These are phyloP conservation scores for Apiospora aurea DNA, from an alignment of 2,329 filamentous ascomycete species.

Conservation along the genomic window DNA sequence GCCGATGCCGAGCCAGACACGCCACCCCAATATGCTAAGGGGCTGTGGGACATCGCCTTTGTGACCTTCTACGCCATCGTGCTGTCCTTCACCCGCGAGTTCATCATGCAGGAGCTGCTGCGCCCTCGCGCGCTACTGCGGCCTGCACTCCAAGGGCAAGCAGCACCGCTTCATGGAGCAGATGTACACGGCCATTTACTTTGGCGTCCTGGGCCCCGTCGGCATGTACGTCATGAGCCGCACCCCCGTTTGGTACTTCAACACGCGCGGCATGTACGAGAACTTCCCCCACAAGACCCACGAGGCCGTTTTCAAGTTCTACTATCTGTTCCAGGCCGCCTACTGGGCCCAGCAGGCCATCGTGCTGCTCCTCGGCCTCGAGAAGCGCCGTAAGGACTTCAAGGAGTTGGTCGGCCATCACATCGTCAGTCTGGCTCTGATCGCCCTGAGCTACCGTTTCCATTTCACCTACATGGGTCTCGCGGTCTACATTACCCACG, in stretches of 20 bases:
- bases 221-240: slow-evolving; percentile 90
- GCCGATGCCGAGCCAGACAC: slow-evolving; percentile 48
- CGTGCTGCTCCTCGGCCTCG: slow-evolving; percentile 83
- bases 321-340: slow-evolving; percentile 91
- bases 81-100: slow-evolving; percentile 92
- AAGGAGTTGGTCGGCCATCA: slow-evolving; percentile 93
- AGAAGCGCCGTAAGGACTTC: slow-evolving; percentile 95
- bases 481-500: slow-evolving; percentile 92
- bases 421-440: slow-evolving; percentile 85
- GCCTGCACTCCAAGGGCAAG: slow-evolving; percentile 77
- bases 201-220: slow-evolving; percentile 79
- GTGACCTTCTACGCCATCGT: slow-evolving; percentile 89
- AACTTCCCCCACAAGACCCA: slow-evolving; percentile 84
- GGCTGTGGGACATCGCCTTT: slow-evolving; percentile 84
- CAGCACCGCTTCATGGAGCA: slow-evolving; percentile 96
- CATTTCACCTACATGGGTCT: slow-evolving; percentile 96
- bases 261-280: slow-evolving; percentile 89
- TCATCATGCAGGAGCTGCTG: slow-evolving; percentile 91
- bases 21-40: slow-evolving; percentile 82
- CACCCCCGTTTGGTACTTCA: slow-evolving; percentile 96
- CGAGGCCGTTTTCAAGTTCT: slow-evolving; percentile 86
- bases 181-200: slow-evolving; percentile 92
- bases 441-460: slow-evolving; percentile 88
- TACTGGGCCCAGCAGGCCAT: slow-evolving; percentile 97
- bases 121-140: slow-evolving; percentile 74